Evolutionary conservation across 169 alveolate species (phyloP).

Genomic region (Plasmodium relictum): DNA sequence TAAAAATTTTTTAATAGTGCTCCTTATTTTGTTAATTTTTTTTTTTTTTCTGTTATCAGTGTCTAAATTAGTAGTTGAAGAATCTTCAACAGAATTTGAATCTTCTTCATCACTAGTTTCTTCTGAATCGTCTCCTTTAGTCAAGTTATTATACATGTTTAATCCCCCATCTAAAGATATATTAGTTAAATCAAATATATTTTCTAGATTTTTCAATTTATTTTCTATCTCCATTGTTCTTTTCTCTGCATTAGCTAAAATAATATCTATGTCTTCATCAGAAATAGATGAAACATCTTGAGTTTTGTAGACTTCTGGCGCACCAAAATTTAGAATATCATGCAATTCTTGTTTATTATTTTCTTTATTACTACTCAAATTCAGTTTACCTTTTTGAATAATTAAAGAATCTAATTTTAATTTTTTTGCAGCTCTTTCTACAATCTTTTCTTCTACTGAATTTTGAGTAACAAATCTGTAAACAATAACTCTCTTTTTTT

Average conservation of each 20-base stretch:
- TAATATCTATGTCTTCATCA: constrained; percentile 92
- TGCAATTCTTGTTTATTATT: constrained; percentile 92
- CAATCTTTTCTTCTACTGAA: constrained; percentile 98
- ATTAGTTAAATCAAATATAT: constrained; percentile 82
- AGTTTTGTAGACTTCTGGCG: constrained; percentile 92
- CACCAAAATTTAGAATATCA: constrained; percentile 93
- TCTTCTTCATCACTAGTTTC: constrained; percentile 68
- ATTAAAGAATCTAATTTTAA: constrained; percentile 97
- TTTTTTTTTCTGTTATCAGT: constrained; percentile 17
- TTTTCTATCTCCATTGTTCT: constrained; percentile 92
- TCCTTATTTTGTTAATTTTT: constrained; percentile 38
- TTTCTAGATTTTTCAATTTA: constrained; percentile 85
- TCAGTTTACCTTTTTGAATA: constrained; percentile 96
- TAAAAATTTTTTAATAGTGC: constrained; percentile 60
- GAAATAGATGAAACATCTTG: constrained; percentile 87
- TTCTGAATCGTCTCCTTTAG: constrained; percentile 54
- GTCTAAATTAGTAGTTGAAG: neutral
- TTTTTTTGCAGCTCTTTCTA: constrained; percentile 96
- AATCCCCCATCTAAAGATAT: constrained; percentile 87
- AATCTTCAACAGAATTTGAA: constrained; percentile 56
- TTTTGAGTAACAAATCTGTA: constrained; percentile 96
- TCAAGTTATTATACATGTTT: constrained; percentile 80
- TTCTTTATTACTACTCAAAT: constrained; percentile 82
- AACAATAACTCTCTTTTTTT: constrained; percentile 96
- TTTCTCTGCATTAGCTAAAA: constrained; percentile 90